Evolutionary conservation across 306 rosid species (phyloP), one percentile per base, ranked within the genome.

Genomic region (Phaseolus lunatus): DNA sequence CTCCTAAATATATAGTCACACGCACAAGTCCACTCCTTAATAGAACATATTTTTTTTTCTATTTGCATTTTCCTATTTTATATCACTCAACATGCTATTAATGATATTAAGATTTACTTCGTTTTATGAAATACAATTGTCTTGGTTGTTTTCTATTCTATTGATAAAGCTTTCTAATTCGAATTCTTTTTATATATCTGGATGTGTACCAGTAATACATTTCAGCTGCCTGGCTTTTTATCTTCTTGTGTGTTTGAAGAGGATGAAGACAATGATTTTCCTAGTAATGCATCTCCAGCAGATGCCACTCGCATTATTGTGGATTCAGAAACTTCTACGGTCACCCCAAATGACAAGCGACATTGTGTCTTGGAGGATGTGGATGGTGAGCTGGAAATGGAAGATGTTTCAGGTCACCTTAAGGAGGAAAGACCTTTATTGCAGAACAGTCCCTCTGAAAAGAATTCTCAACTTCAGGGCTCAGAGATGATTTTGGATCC

Each of bases 351-450:
- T 80, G 97, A 92, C 84, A 87, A 93, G 87, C 89, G 92, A 23
- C 96, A 90, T 63, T 83, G 84, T 85, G 89, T 92, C 77, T 86
- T 92, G 84, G 97, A 92, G 85, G 96, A 92, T 72, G 96, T 92
- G 57, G 97, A 92, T 24, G 97, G 92, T 53, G 96, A 92, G 41
- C 92, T 92, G 18, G 97, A 92, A 86, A 92, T 92, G 97, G 96
- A 92, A 86, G 96, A 92, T 84, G 97, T 90, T 63, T 90, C 97
- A 62, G 96, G 90, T 59, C 90, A 85, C 69, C 85, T 78, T 12
- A 92, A 88, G 87, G 93, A 88, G 49, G 93, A 87, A 53, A 87
- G 80, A 50, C 63, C 86, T 19, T 29, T 70, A 76, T 39, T 56
- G 7, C 57, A 65, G 23, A 81, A 85, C 83, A 77, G 67, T 58